Conservation (phyloP, 2,329 filamentous ascomycete genomes). For the Aspergillus niger region DNA sequence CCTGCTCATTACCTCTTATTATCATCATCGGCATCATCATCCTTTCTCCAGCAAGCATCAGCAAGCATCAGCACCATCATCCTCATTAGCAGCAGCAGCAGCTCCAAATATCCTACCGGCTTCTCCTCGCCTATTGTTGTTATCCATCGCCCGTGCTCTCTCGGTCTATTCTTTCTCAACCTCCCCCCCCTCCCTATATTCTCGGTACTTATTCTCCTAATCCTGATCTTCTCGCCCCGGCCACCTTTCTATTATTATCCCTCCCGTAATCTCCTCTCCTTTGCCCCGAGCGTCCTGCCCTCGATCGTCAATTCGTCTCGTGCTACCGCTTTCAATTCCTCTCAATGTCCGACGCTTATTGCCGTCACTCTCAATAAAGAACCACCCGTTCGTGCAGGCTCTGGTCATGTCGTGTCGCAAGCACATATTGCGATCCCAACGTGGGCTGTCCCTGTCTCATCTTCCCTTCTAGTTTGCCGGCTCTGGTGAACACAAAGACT, state of each 20-base stretch:
- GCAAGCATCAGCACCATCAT: background rate
- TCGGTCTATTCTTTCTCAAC: conserved; percentile 1
- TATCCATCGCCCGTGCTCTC: background rate
- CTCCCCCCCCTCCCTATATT: conserved; percentile 3
- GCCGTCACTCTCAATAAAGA: conserved; percentile 11
- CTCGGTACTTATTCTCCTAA: conserved; percentile 1
- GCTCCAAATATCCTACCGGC: background rate
- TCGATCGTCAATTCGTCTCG: background rate
- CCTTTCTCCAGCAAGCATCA: background rate
- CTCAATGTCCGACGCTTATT: conserved; percentile 12
- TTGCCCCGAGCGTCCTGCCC: conserved; percentile 2
- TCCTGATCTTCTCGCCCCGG: background rate
- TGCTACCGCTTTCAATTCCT: conserved; percentile 1
- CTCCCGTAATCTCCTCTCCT: background rate
- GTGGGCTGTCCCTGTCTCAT: conserved; percentile 26
- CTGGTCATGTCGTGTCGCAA: conserved; percentile 36
- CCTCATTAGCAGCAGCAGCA: background rate
- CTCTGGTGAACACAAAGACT: conserved; percentile 6
- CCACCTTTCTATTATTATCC: conserved; percentile 3
- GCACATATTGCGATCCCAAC: conserved; percentile 28
- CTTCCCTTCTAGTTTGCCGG: conserved; percentile 17
- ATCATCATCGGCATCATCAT: background rate
- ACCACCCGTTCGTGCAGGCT: conserved; percentile 13
- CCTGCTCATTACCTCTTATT: conserved; percentile 4
- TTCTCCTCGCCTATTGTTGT: background rate